Base-by-base conservation (phyloP, 2,329 filamentous ascomycete species). In the Nemania bipapillata region DNA sequence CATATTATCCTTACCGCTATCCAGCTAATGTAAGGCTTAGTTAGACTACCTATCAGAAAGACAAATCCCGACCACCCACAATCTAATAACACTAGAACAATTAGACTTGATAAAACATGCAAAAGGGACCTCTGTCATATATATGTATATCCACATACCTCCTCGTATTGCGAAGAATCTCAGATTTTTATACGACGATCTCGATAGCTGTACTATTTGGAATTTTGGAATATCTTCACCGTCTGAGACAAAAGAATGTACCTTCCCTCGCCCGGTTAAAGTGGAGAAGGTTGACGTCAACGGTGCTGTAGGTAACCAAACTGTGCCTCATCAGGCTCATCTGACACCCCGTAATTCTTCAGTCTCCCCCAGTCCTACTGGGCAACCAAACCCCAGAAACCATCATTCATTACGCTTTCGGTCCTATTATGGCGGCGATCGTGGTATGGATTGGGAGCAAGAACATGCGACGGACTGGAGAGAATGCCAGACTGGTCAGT, bases 401-500 rank as follows among this genome's bases (percentile, higher is more conserved):
- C 54, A 37, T 24, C 28, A 35, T 17, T 15, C 42, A 30, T 35
- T 47, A 65, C 28, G 52, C 53, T 65, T 65, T 69, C 66, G 66
- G 66, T 53, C 66, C 66, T 69, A 69, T 61, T 66, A 59, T 66
- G 58, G 60, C 57, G 58, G 37, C 40, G 28, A 62, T 63, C 62
- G 52, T n/a, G 55, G 30, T 15, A 42, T 40, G 66, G 56, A 28
- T 65, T 30, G 15, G 45, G 57, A 58, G 62, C 32, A 30, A 24
- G 12, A 45, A 26, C 55, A 47, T 50, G 62, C 35, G 26, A 35
- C 12, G 37, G 20, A 37, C 56, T 61, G 56, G 57, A 45, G 57
- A 54, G 45, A 35, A 30, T 50, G 30, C 28, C 37, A 45, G 35
- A 53, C 20, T 40, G 28, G 40, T 49, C n/a, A n/a, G n/a, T n/a